A percentile compares a stretch with the other conserved stretches of the same genome.
Conservation (phyloP, 2,329 filamentous ascomycete genomes). For the Colletotrichum costaricense region DNA sequence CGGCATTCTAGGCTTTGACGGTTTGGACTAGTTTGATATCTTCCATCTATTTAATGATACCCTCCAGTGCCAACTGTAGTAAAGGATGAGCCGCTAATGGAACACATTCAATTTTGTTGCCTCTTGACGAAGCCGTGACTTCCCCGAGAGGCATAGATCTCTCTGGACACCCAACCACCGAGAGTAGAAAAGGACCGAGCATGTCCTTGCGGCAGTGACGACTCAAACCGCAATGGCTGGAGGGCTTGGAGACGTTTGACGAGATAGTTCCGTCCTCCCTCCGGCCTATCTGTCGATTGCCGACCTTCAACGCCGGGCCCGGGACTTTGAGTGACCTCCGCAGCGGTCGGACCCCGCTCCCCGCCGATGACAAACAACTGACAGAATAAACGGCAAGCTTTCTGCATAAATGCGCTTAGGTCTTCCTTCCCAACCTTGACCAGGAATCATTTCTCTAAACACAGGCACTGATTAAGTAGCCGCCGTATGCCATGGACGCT, state of each 20-base stretch:
- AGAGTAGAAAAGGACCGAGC: background rate
- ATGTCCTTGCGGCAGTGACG: background rate
- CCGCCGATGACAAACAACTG: constrained; percentile 30
- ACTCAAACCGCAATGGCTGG: background rate
- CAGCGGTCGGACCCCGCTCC: constrained; percentile 28
- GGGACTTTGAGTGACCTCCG: constrained; percentile 1
- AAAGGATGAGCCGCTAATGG: constrained; percentile 17
- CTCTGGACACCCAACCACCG: too few relatives aligned
- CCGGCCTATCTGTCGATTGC: background rate
- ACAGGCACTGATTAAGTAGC: background rate
- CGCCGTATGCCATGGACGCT: constrained; percentile 5
- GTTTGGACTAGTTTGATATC: constrained; percentile 50
- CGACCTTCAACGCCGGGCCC: constrained; percentile 11
- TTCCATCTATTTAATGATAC: constrained; percentile 32
- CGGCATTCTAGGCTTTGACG: constrained; percentile 62
- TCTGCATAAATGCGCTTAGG: background rate
- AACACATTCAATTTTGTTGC: constrained; percentile 6
- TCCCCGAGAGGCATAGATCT: too few relatives aligned
- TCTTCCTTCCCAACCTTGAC: background rate
- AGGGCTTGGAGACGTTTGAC: background rate
- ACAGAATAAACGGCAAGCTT: background rate
- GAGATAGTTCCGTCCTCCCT: background rate
- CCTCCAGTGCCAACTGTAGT: constrained; percentile 15
- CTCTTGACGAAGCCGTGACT: background rate
- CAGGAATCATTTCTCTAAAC: background rate